phyloP scores from a whole-genome alignment of 306 rosid genomes.

The Ceratonia siliqua region DNA sequence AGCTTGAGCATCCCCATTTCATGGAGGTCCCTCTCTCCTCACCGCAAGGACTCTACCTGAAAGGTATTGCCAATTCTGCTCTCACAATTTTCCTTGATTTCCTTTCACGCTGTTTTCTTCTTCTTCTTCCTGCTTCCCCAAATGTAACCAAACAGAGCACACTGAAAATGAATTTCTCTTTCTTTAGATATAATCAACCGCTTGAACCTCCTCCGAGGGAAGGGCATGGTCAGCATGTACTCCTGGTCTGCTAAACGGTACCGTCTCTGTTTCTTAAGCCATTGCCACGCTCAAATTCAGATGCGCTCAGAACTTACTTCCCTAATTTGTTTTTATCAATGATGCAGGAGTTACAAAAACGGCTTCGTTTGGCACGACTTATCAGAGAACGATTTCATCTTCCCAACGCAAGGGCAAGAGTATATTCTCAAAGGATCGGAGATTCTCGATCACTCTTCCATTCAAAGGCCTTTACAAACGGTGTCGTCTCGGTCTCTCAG shows the following conservation, averaged over 20 bases:
- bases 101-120: not conserved
- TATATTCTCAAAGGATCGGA: slow-evolving; percentile 94
- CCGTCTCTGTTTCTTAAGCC: not conserved
- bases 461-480: slow-evolving; percentile 35
- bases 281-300: not conserved
- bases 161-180: not conserved
- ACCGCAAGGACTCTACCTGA: slow-evolving; percentile 83
- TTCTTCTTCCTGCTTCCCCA: too few relatives aligned
- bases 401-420: slow-evolving; percentile 86
- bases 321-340: not conserved
- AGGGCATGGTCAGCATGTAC: slow-evolving; percentile 73
- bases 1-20: slow-evolving; percentile 95
- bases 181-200: slow-evolving; percentile 72
- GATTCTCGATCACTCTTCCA: slow-evolving; percentile 51
- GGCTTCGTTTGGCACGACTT: slow-evolving; percentile 98
- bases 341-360: slow-evolving; percentile 72
- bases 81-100: not conserved
- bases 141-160: not conserved
- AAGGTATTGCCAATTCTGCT: slow-evolving; percentile 41
- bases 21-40: slow-evolving; percentile 94
- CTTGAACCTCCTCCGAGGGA: slow-evolving; percentile 77
- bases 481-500: slow-evolving; percentile 58
- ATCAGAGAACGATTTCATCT: slow-evolving; percentile 83
- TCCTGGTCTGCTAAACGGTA: slow-evolving; percentile 98
- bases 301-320: not conserved